Conservation (phyloP, 768 basidiomycete species). For the Leccinellum albellum region DNA sequence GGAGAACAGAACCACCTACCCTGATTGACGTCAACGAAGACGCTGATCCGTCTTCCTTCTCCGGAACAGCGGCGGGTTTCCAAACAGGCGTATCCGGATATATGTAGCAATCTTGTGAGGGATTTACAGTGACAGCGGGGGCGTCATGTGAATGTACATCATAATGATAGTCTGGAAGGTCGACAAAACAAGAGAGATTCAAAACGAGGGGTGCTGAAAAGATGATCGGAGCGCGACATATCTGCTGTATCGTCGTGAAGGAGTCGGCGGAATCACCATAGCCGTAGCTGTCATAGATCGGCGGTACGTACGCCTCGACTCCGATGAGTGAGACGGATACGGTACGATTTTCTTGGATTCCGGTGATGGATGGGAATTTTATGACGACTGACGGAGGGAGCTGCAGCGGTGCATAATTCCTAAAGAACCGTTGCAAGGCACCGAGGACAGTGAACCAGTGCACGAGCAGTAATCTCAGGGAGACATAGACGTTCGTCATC, state of each 20-base stretch:
- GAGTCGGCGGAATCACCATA: neutral
- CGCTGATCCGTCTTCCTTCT: too few relatives aligned
- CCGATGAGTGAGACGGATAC: neutral
- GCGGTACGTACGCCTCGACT: neutral
- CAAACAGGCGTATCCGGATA: neutral
- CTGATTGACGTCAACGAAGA: too few relatives aligned
- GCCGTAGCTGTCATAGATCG: neutral
- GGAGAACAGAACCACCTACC: too few relatives aligned
- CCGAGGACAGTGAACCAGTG: slow-evolving; percentile 15
- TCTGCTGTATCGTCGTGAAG: neutral
- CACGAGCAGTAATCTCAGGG: slow-evolving; percentile 4
- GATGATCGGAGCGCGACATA: slow-evolving; percentile 4
- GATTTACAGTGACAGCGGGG: neutral
- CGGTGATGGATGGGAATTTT: too few relatives aligned
- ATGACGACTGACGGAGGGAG: neutral
- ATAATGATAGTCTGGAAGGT: neutral
- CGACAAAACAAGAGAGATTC: slow-evolving; percentile 5
- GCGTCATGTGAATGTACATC: neutral
- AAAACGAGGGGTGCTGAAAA: neutral
- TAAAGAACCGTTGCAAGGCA: slow-evolving; percentile 9
- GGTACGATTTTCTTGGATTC: slow-evolving; percentile 1
- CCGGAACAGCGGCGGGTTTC: neutral
- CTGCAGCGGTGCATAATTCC: slow-evolving; percentile 4
- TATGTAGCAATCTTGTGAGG: neutral
- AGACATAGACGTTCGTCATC: slow-evolving; percentile 5